Conservation (phyloP, 2,329 filamentous ascomycete species). For the Claviceps maximensis region DNA sequence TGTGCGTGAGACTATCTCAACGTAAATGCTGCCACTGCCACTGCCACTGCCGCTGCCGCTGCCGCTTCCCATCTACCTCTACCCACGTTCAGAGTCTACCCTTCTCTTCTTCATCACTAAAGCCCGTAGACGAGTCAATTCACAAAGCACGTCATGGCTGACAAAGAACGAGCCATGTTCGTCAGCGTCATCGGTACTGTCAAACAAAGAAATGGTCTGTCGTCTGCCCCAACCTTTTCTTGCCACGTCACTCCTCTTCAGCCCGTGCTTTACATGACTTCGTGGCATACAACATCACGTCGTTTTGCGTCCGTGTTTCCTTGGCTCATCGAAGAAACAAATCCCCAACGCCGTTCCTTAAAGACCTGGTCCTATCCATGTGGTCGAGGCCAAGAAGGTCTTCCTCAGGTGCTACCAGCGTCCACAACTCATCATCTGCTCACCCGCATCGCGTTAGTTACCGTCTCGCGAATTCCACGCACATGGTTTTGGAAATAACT, state of each 20-base stretch:
- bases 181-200: slow-evolving; percentile 2
- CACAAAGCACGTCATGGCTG: background rate
- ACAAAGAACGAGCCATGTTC: background rate
- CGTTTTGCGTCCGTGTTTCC: background rate
- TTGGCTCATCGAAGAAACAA: slow-evolving; percentile 40
- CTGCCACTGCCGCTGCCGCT: background rate
- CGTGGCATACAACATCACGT: background rate
- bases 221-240: background rate
- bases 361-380: slow-evolving; percentile 43
- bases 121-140: background rate
- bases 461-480: too few relatives aligned
- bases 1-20: background rate
- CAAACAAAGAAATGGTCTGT: background rate
- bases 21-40: background rate
- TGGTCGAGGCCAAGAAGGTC: slow-evolving; percentile 55
- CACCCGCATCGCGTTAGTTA: background rate
- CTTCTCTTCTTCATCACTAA: slow-evolving; percentile 5
- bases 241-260: background rate
- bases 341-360: slow-evolving; percentile 48
- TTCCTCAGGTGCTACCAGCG: slow-evolving; percentile 38
- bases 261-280: background rate
- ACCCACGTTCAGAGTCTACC: slow-evolving; percentile 7
- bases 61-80: background rate
- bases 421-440: slow-evolving; percentile 48
- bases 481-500: background rate